phyloP scores from a whole-genome alignment of 2,329 filamentous ascomycete species.

The Blastomyces gilchristii region DNA sequence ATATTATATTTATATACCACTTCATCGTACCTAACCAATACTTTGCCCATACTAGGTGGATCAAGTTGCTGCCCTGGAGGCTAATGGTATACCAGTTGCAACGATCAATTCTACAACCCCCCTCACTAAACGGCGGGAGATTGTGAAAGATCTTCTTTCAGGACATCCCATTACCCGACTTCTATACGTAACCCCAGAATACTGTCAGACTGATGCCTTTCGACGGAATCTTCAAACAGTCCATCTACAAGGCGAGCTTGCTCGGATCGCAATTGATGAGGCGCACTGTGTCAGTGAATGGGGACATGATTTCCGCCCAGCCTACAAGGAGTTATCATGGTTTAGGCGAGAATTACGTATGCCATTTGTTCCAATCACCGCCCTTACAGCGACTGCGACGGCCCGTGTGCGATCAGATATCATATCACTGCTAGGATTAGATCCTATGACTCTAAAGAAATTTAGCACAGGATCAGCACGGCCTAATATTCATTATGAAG shows the following conservation, averaged over 20 bases:
- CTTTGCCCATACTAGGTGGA: slow-evolving; percentile 54
- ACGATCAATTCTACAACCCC: slow-evolving; percentile 80
- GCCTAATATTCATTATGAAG: slow-evolving; percentile 81
- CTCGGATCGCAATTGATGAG: slow-evolving; percentile 81
- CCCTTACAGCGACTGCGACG: slow-evolving; percentile 85
- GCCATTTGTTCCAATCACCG: slow-evolving; percentile 80
- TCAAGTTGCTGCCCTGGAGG: slow-evolving; percentile 71
- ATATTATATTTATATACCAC: slow-evolving; percentile 71
- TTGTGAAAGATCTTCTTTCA: slow-evolving; percentile 72
- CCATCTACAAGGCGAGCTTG: slow-evolving; percentile 71
- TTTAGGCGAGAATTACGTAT: slow-evolving; percentile 59
- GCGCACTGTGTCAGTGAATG: slow-evolving; percentile 97
- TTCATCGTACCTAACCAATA: slow-evolving; percentile 56
- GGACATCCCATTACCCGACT: slow-evolving; percentile 75
- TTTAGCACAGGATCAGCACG: slow-evolving; percentile 79
- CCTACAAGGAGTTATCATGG: slow-evolving; percentile 79
- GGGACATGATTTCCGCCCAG: slow-evolving; percentile 93
- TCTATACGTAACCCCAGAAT: slow-evolving; percentile 87
- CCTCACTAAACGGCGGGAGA: slow-evolving; percentile 51
- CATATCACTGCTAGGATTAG: slow-evolving; percentile 60
- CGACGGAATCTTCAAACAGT: slow-evolving; percentile 63
- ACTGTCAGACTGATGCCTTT: slow-evolving; percentile 69
- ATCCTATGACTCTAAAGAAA: slow-evolving; percentile 52
- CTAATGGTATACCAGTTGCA: slow-evolving; percentile 65
- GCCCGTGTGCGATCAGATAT: slow-evolving; percentile 71